A percentile compares a stretch with the other conserved stretches of the same genome.
These are phyloP conservation scores for Novymonas esmeraldas DNA, from an alignment of 208 protist genomes.

Conservation along the genomic window DNA sequence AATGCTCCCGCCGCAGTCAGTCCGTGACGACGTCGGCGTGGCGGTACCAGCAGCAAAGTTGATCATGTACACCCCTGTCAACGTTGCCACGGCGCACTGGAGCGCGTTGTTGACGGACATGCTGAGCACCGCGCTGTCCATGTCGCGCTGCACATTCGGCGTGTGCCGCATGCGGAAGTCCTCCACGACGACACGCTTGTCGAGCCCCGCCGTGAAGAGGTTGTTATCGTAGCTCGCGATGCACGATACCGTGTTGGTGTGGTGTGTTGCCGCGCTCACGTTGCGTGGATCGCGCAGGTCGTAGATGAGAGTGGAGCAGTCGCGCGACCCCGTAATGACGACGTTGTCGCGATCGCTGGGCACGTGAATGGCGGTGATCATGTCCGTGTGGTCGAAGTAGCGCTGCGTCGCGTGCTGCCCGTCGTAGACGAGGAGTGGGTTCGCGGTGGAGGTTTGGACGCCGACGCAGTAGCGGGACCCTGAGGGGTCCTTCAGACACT, in stretches of 20 bases:
- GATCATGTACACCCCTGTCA: slow-evolving; percentile 82
- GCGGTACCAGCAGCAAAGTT: slow-evolving; percentile 62
- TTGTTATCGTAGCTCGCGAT: slow-evolving; percentile 79
- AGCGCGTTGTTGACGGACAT: slow-evolving; percentile 68
- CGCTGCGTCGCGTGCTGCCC: slow-evolving; percentile 60
- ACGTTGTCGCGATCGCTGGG: slow-evolving; percentile 64
- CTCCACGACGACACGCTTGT: slow-evolving; percentile 71
- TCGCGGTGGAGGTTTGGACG: slow-evolving; percentile 38
- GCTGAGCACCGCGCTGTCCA: slow-evolving; percentile 82
- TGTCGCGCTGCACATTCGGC: slow-evolving; percentile 38
- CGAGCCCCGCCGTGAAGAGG: slow-evolving; percentile 84
- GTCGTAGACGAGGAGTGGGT: slow-evolving; percentile 74
- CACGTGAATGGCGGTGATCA: slow-evolving; percentile 81
- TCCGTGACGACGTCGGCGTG: slow-evolving; percentile 48
- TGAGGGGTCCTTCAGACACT: slow-evolving; percentile 42
- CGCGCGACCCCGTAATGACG: slow-evolving; percentile 84
- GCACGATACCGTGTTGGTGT: slow-evolving; percentile 77
- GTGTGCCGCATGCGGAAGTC: slow-evolving; percentile 83
- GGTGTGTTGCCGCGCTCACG: slow-evolving; percentile 53
- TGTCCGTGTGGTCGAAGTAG: slow-evolving; percentile 83
- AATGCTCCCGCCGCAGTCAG: slow-evolving; percentile 53
- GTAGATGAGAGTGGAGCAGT: slow-evolving; percentile 83
- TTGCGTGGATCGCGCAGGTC: slow-evolving; percentile 56
- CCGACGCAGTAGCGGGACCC: slow-evolving; percentile 66
- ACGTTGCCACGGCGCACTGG: slow-evolving; percentile 82